Evolutionary conservation across 768 basidiomycete genomes (phyloP).

Genomic region (Mrakia gelida): DNA sequence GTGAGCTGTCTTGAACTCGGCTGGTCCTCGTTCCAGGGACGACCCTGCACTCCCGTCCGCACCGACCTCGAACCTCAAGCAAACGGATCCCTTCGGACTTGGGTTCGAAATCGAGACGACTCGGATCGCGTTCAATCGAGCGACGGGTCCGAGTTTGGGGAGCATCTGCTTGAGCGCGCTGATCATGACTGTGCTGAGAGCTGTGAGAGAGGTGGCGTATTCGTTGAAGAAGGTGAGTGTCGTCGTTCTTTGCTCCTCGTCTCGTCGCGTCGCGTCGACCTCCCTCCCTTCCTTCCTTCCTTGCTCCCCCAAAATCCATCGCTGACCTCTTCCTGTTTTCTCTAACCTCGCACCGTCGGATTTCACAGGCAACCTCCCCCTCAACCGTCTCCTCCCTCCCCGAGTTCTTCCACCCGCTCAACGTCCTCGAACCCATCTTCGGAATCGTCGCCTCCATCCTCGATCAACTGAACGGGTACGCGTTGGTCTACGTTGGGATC

Average conservation of each 20-base stretch:
- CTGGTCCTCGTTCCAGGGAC: conserved; percentile 33
- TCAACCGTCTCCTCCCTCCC: conserved; percentile 30
- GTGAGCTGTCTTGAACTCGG: too few species aligned
- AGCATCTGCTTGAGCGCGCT: conserved; percentile 71
- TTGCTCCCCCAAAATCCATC: neutral
- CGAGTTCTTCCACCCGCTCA: conserved; percentile 11
- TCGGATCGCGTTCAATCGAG: conserved; percentile 69
- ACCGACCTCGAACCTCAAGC: conserved; percentile 24
- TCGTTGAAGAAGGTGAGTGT: conserved; percentile 11
- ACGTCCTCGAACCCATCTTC: conserved; percentile 42
- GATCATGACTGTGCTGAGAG: conserved; percentile 65
- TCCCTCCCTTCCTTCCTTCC: too few species aligned
- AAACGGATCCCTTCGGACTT: conserved; percentile 27
- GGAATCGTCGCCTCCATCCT: conserved; percentile 45
- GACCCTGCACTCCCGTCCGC: conserved; percentile 34
- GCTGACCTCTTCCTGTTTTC: neutral
- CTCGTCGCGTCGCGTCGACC: neutral
- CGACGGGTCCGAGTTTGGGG: conserved; percentile 76
- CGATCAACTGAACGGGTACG: conserved; percentile 60
- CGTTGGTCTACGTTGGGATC: conserved; percentile 67
- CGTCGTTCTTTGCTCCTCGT: too few species aligned
- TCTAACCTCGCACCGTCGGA: too few species aligned
- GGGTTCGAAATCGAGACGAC: conserved; percentile 53
- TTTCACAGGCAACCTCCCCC: conserved; percentile 33
- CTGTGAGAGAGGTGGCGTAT: neutral